A percentile compares a stretch with the other conserved stretches of the same genome.
These are phyloP conservation scores for Hirsutella thompsonii DNA, from an alignment of 2,329 filamentous ascomycete species.

Conservation along the genomic window DNA sequence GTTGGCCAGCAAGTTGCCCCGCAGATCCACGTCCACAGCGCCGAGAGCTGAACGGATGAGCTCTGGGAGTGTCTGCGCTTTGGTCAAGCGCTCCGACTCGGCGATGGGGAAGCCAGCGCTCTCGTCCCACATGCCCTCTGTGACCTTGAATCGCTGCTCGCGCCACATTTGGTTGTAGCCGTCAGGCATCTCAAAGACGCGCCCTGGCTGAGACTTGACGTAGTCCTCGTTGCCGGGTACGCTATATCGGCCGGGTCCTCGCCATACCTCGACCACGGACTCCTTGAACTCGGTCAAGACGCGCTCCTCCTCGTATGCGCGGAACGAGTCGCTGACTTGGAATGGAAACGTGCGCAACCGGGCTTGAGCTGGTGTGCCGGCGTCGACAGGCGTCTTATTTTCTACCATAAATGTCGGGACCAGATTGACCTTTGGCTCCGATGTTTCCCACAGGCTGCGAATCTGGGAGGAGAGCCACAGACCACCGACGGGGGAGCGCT, in stretches of 20 bases:
- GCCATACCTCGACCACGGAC: slow-evolving; percentile 89
- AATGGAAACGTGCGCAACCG: slow-evolving; percentile 57
- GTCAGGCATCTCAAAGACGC: slow-evolving; percentile 94
- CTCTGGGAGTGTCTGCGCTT: slow-evolving; percentile 69
- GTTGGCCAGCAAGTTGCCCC: slow-evolving; percentile 71
- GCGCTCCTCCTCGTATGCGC: slow-evolving; percentile 77
- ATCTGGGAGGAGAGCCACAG: slow-evolving; percentile 86
- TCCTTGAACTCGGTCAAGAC: slow-evolving; percentile 96
- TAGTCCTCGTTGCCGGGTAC: slow-evolving; percentile 62
- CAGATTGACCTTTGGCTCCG: slow-evolving; percentile 57
- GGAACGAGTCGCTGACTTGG: slow-evolving; percentile 56
- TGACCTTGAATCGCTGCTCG: slow-evolving; percentile 71
- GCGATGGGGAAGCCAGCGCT: slow-evolving; percentile 50
- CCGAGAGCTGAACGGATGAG: slow-evolving; percentile 67
- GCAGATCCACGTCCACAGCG: slow-evolving; percentile 78
- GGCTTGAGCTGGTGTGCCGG: slow-evolving; percentile 65
- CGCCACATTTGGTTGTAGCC: slow-evolving; percentile 94
- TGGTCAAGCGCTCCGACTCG: slow-evolving; percentile 37
- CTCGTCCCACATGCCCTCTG: slow-evolving; percentile 86
- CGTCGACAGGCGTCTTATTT: slow-evolving; percentile 80
- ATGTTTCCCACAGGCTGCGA: slow-evolving; percentile 61
- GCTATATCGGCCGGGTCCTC: slow-evolving; percentile 57
- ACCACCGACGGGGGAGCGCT: slow-evolving; percentile 74
- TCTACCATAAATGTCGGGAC: slow-evolving; percentile 80
- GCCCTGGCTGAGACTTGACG: slow-evolving; percentile 58